Evolutionary conservation across 192 early-diverging fungal genomes (phyloP).

Genomic region (Coemansia sp.): DNA sequence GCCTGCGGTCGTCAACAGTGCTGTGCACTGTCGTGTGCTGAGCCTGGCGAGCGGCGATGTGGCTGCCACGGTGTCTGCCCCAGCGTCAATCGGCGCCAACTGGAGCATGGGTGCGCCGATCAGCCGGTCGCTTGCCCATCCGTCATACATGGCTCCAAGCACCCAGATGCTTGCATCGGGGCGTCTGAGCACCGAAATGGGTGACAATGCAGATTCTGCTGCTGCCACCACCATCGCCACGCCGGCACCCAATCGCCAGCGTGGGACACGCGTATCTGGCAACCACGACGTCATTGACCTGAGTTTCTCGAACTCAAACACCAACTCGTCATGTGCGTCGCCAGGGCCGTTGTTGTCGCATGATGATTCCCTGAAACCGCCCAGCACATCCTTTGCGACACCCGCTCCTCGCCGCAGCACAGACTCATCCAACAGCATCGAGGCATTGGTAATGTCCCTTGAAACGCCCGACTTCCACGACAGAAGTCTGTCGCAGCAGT

Average conservation of each 20-base stretch:
- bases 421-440: slow-evolving; percentile 15
- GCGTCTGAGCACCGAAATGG: slow-evolving; percentile 35
- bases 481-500: neutral
- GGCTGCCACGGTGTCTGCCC: slow-evolving; percentile 1
- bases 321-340: slow-evolving; percentile 38
- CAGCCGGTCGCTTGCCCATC: slow-evolving; percentile 1
- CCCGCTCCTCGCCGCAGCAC: slow-evolving; percentile 22
- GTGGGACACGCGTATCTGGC: slow-evolving; percentile 1
- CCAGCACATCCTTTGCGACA: slow-evolving; percentile 6
- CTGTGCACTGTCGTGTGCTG: neutral
- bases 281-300: slow-evolving; percentile 23
- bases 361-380: neutral
- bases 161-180: slow-evolving; percentile 40
- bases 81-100: slow-evolving; percentile 18
- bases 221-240: neutral
- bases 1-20: slow-evolving; percentile 5
- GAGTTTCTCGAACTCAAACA: slow-evolving; percentile 30
- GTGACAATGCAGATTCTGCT: slow-evolving; percentile 2
- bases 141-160: slow-evolving; percentile 13
- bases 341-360: neutral
- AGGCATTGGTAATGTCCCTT: slow-evolving; percentile 28
- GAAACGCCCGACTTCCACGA: slow-evolving; percentile 41
- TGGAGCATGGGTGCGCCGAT: slow-evolving; percentile 11
- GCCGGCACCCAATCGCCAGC: neutral
- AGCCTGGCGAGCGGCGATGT: neutral